phyloP scores from a whole-genome alignment of 2,329 filamentous ascomycete species.

The Exophiala sideris region DNA sequence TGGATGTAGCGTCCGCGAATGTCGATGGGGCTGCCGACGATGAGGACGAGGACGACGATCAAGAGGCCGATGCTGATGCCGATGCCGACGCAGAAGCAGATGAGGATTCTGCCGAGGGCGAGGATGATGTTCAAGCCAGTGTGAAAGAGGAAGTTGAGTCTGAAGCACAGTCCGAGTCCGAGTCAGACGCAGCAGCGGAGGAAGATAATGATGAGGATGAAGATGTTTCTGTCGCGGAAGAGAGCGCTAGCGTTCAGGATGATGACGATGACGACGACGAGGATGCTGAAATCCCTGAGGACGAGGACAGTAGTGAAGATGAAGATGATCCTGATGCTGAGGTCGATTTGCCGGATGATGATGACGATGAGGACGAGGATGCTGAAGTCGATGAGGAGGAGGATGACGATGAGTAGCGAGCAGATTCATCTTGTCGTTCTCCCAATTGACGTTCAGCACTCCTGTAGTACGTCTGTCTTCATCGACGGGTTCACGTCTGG shows the following conservation, averaged over 20 bases:
- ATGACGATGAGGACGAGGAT: slow-evolving; percentile 14
- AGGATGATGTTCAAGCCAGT: slow-evolving; percentile 4
- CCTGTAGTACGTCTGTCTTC: no score
- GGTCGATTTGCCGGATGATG: slow-evolving; percentile 6
- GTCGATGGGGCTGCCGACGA: slow-evolving; percentile 7
- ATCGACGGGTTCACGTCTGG: background rate
- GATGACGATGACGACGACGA: slow-evolving; percentile 9
- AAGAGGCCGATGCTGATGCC: slow-evolving; percentile 10
- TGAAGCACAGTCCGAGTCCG: slow-evolving; percentile 3
- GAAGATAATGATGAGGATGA: slow-evolving; percentile 8
- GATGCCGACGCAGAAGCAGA: slow-evolving; percentile 15
- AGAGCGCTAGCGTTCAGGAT: slow-evolving; percentile 7
- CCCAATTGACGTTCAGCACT: no score
- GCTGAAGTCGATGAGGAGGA: slow-evolving; percentile 9
- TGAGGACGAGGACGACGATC: background rate
- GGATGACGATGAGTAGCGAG: slow-evolving; percentile 13
- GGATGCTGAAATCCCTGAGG: slow-evolving; percentile 8
- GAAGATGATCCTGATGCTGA: slow-evolving; percentile 15
- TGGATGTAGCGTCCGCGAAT: background rate
- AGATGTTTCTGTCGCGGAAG: slow-evolving; percentile 7
- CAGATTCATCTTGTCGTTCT: background rate
- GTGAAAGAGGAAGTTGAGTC: slow-evolving; percentile 5
- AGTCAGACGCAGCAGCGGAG: background rate
- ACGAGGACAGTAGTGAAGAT: slow-evolving; percentile 6
- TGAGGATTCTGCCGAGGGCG: slow-evolving; percentile 1